Evolutionary conservation across 192 early-diverging fungal genomes (phyloP), one percentile per base, ranked within the genome.

Genomic region (Geranomyces variabilis): DNA sequence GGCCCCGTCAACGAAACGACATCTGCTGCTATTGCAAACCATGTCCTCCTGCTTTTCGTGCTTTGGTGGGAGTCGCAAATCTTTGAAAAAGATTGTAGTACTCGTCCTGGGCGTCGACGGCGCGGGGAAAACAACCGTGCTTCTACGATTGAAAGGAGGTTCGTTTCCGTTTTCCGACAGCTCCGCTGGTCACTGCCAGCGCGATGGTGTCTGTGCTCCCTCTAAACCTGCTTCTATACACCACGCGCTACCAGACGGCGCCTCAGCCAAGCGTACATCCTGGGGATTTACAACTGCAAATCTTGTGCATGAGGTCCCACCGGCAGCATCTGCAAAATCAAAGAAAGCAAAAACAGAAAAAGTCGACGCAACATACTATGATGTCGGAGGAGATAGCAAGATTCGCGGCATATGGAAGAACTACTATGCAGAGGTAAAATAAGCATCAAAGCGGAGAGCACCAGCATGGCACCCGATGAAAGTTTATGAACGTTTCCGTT

Each of bases 341-440:
- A 21, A 29, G 47, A 71, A 70, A 36, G 66, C 6, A 34, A 49
- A 29, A 26, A 10, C 45, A 21, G 10, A 22, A 53, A 60, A 29
- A 33, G 65, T 67, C 21, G n/a, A 53, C 7, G 24, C 51, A 7
- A 55, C 55, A 14, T 51, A 72, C 45, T 74, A 75, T 47, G 76
- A 77, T 53, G 57, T 77, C 13, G 76, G 76, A 12, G 76, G 76
- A 2, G 71, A 46, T 29, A 22, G 7, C 7, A 59, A 51, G 64
- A 77, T 77, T 48, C 62, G 76, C 12, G 71, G 66, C 28, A 77
- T 77, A 51, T 77, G 76, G 76, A 22, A 28, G 14, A 73, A 77
- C 62, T 77, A 77, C 22, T 70, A 46, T 63, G 70, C 76, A 7
- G 76, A 77, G 72, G 76, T 77, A 41, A 22, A 22, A n/a, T n/a